Base-by-base conservation (phyloP, 805 yeast species). In the Metschnikowia shivogae region DNA sequence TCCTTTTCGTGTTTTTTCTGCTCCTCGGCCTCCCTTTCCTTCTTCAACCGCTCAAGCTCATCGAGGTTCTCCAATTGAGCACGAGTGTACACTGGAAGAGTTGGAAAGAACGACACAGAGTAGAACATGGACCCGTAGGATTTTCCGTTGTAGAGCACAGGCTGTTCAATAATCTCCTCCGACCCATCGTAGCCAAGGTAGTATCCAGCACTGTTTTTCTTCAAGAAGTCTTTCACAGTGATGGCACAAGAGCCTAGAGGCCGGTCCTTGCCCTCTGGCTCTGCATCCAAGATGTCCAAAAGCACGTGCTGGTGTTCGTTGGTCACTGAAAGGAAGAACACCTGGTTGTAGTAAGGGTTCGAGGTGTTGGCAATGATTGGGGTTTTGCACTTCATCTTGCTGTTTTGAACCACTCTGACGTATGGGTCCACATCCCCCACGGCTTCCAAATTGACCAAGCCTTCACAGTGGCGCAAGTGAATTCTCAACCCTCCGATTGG, bases 371-470 rank as follows among this genome's bases (percentile, higher is more conserved):
- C 76, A 52, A 76, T 76, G 44, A 77, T 77, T 1, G 67, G 59
- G 2, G 93, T 81, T 50, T 70, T 73, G 43, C 74, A 84, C 48
- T 72, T 73, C 33, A 77, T 57, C 58, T 77, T 77, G 53, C 84
- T 85, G 56, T 82, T 80, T 46, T 79, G 62, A 31, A 77, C 56
- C 8, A 85, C 72, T 47, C 77, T 73, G 33, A 83, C 80, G 55
- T 84, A 86, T 4, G 95, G 93, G 63, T 86, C 90, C 55, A 85
- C 81, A 45, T 76, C 78, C 45, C 93, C 92, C 41, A 84, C 76
- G 12, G 81, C 74, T 53, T 84, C 86, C 54, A 84, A 64, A 54
- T 81, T 69, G 53, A 74, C 68, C 54, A 82, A 64, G 34, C 78
- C 76, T 9, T 60, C 60, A 13, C 82, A 84, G 29, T 70, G 65